Percentiles rank a stretch among this genome's conserved stretches.
Conservation (phyloP, 352 stramenopile species). For the Phytophthora syringae region DNA sequence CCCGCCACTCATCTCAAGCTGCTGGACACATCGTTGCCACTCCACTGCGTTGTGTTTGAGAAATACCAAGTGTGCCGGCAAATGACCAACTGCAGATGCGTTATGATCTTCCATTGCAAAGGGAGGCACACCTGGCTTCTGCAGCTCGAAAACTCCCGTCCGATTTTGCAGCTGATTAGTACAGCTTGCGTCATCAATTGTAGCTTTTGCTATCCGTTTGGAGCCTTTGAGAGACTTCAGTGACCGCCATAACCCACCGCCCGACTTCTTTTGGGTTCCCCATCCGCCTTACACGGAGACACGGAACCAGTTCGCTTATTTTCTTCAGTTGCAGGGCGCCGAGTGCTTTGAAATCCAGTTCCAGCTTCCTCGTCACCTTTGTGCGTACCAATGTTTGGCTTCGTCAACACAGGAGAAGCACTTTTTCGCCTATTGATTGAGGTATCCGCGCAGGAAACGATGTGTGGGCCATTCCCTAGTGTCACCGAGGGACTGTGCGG, state of each 20-base stretch:
- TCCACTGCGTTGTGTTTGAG: slow-evolving; percentile 41
- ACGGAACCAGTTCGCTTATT: slow-evolving; percentile 12
- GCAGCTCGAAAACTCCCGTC: slow-evolving; percentile 19
- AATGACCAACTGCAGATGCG: slow-evolving; percentile 8
- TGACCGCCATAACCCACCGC: slow-evolving; percentile 45
- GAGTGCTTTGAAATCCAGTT: slow-evolving; percentile 11
- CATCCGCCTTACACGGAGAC: slow-evolving; percentile 14
- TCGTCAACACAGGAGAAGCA: slow-evolving; percentile 8
- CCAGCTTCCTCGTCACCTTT: slow-evolving; percentile 6
- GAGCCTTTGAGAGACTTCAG: slow-evolving; percentile 43
- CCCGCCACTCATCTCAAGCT: slow-evolving; percentile 13
- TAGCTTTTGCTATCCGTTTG: slow-evolving; percentile 39
- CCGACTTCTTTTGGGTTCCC: slow-evolving; percentile 28
- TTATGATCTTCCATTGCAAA: slow-evolving; percentile 1
- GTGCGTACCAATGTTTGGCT: slow-evolving; percentile 5
- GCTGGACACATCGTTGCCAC: slow-evolving; percentile 46
- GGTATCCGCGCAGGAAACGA: not conserved
- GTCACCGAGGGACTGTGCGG: slow-evolving; percentile 49
- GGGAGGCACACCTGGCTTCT: slow-evolving; percentile 12
- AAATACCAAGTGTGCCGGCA: slow-evolving; percentile 25
- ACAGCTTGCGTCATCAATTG: slow-evolving; percentile 21
- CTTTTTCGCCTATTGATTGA: slow-evolving; percentile 14
- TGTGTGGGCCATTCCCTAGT: slow-evolving; percentile 8
- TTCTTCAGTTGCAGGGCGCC: slow-evolving; percentile 18
- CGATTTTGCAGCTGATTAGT: slow-evolving; percentile 20